Base-by-base conservation (phyloP, 768 basidiomycete species). In the Leccinum broughii region DNA sequence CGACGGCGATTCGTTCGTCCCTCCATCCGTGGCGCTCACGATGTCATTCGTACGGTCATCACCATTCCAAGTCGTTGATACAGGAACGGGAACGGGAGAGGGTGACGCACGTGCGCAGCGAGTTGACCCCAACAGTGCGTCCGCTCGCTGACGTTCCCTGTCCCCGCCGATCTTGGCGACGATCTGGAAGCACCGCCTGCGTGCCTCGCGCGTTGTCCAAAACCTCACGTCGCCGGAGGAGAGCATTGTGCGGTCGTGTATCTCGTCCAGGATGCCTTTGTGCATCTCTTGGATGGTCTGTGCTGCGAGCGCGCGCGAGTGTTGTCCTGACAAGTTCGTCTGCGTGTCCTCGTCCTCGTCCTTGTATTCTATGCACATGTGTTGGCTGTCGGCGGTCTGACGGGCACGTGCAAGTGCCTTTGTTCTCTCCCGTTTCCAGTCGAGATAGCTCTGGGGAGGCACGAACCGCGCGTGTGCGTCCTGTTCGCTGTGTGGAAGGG, bases 161-260 rank as follows among this genome's bases (percentile, higher is more conserved):
- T 44, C 49, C 9, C 49, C 49, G 26, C 49, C 49, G 15, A 51
- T 51, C 49, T 51, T 51, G 26, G 49, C 3, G 49, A 28, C 49
- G 49, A 51, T 51, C 26, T 28, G 26, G 15, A 51, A 17, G 14
- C 50, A 51, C 26, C 50, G 50, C 3, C 39, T 37, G 13, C 83
- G 83, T 0, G 92, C 92, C 69, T 94, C 93, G 0, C 73, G 70
- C 0, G 92, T 95, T 6, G 90, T 87, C 90, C 91, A 96, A 61
- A 94, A 93, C 51, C 83, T 78, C 7, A 90, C 77, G 14, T 17
- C 41, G n/a, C 41, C 41, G 0, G 4, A 4, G n/a, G 17, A 17
- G 41, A 44, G n/a, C n/a, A 0, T 44, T 10, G 9, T n/a, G 8
- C n/a, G 41, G n/a, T 44, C 41, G 41, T n/a, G n/a, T 4, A 93